Percentiles rank a stretch among this genome's conserved stretches.
Evolutionary conservation across 73 alveolate genomes (phyloP).

Genomic region (Paramecium tetraurelia): DNA sequence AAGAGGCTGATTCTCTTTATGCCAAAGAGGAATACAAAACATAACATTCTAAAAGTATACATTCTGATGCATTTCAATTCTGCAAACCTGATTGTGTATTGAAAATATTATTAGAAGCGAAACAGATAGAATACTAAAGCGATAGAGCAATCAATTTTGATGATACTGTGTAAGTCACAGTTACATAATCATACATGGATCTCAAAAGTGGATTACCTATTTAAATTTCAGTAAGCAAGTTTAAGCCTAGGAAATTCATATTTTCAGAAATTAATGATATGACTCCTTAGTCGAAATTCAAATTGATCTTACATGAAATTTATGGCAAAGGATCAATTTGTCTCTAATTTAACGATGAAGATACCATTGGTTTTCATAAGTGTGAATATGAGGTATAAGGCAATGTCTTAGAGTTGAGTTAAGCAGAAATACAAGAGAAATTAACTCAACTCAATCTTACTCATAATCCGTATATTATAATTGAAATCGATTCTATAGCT

Average conservation of each 20-base stretch:
- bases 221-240: not conserved
- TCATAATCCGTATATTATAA: not conserved
- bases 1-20: not conserved
- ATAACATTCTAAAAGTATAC: not conserved
- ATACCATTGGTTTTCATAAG: not conserved
- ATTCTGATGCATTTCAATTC: not conserved
- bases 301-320: slow-evolving; percentile 19
- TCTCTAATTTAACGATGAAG: not conserved
- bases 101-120: not conserved
- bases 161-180: not conserved
- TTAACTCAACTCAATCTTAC: not conserved
- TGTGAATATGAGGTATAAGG: slow-evolving; percentile 4
- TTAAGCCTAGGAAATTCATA: not conserved
- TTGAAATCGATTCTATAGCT: not conserved
- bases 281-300: not conserved
- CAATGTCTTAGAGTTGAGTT: not conserved
- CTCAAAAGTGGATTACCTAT: not conserved
- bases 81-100: not conserved
- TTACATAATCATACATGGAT: not conserved
- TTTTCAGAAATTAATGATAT: not conserved
- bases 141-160: not conserved
- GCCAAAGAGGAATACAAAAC: not conserved
- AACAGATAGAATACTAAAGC: not conserved
- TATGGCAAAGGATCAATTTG: slow-evolving; percentile 37
- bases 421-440: not conserved